Base-by-base conservation (phyloP, 495 filamentous ascomycete genomes). In the Aspergillus indologenus region DNA sequence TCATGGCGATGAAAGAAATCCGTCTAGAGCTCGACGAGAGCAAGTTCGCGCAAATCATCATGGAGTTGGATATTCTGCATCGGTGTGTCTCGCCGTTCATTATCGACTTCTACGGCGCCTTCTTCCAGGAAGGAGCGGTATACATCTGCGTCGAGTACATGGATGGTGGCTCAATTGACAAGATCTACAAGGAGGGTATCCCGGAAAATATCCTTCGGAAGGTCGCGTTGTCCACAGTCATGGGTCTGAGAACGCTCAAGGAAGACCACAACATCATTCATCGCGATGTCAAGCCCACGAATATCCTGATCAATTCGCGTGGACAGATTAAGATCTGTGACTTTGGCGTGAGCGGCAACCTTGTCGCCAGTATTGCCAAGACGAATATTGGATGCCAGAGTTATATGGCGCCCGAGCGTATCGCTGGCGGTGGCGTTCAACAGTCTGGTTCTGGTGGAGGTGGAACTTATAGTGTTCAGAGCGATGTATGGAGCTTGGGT, bases 1-100 rank as follows among this genome's bases (percentile, higher is more conserved):
- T 95, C 62, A 99, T 99, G 94, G 94, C 94, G 15, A 98, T 99
- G 94, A 98, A 99, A 67, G 94, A 99, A 72, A 95, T 98, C 57
- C 84, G 94, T n/a, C 77, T 99, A 22, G 94, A 99, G 69, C 77
- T 99, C 43, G 94, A 99, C 64, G 94, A 98, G 69, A 88, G 88
- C 55, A 98, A 98, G 71, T 96, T 99, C 70, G 86, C 89, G 5
- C 90, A 94, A 45, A 99, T 99, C 68, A 91, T 98, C 66, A 99
- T 98, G 87, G 94, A 99, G 69, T 77, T 99, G 47, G 91, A 98
- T 64, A 92, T 99, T 57, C 81, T 99, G 8, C 94, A 99, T 74
- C 90, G 92, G 54, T 99, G 94, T 67, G 77, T 92, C 18, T 96
- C 91, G 5, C 95, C 94, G 0, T 96, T 91, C 69, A 96, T 99